Base-by-base conservation (phyloP, 2,329 filamentous ascomycete genomes). In the Trichoderma sp. region DNA sequence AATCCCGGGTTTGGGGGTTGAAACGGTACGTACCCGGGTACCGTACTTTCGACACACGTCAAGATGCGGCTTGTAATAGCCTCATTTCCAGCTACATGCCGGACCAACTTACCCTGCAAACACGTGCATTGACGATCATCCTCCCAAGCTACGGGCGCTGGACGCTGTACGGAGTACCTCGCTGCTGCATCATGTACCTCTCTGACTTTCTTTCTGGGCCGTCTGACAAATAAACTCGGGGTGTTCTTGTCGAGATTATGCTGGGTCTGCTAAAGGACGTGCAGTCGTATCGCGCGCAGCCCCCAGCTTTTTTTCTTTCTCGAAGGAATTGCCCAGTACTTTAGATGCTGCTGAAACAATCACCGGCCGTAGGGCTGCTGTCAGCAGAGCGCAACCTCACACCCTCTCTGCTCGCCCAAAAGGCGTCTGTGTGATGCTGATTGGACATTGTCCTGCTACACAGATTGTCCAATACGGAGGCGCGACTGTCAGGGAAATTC, bases 401-500 rank as follows among this genome's bases (percentile, higher is more conserved):
- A 53, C 30, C 57, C 43, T 34, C 43, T 34, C 20, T 23, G 39
- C 53, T 62, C 58, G n/a, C 55, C 26, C 23, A 43, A n/a, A 53
- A 20, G 28, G 30, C 67, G 39, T 47, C 58, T 39, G 32, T 30
- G 30, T 34, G 23, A 32, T 30, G 28, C 39, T 53, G 58, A 69
- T 69, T 69, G 67, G 67, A 36, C 17, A 11, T 9, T 36, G 26
- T 20, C 26, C 28, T 26, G 39, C 39, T 30, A 69, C 55, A 68
- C 26, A 68, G n/a, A 68, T 68, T 59, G 66, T 50, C 55, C n/a
- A 68, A 59, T 68, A 53, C 67, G 57, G 59, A 39, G 67, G 26
- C 28, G 57, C 43, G 20, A 58, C 57, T 69, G 67, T 47, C 39
- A 62, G 67, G 57, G 67, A 69, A 61, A 69, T 69, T 62, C 67